phyloP scores from a whole-genome alignment of 306 rosid genomes.

The Dalbergia cultrata region DNA sequence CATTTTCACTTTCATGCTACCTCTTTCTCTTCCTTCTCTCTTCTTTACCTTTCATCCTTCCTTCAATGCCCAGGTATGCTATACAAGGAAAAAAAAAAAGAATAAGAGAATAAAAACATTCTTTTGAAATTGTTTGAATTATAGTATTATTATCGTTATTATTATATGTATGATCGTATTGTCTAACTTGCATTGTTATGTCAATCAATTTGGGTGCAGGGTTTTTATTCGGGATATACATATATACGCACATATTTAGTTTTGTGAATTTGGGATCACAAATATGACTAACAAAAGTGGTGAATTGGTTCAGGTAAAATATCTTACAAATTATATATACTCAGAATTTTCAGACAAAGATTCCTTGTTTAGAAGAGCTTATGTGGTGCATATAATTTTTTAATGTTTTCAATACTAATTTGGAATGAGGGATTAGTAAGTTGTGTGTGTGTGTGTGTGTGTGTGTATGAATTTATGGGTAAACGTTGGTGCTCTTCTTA shows the following conservation, averaged over 20 bases:
- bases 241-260: conserved; percentile 19
- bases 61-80: conserved; percentile 23
- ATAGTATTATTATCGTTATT: neutral
- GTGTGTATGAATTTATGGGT: neutral
- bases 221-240: conserved; percentile 36
- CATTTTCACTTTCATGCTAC: no score
- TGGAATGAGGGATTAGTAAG: conserved; percentile 1
- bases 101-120: no score
- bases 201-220: conserved; percentile 47
- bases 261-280: conserved; percentile 58
- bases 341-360: neutral
- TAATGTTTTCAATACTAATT: neutral
- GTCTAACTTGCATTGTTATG: conserved; percentile 44
- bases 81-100: neutral
- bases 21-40: no score
- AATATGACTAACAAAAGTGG: conserved; percentile 63
- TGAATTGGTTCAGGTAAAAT: conserved; percentile 65
- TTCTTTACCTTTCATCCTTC: no score
- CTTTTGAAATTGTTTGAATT: neutral
- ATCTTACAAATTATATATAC: neutral
- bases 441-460: neutral
- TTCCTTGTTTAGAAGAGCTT: neutral
- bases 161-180: neutral
- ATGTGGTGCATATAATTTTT: neutral
- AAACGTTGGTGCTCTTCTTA: no score